Base-by-base conservation (phyloP, 2,329 filamentous ascomycete species). In the Fusarium sp. region DNA sequence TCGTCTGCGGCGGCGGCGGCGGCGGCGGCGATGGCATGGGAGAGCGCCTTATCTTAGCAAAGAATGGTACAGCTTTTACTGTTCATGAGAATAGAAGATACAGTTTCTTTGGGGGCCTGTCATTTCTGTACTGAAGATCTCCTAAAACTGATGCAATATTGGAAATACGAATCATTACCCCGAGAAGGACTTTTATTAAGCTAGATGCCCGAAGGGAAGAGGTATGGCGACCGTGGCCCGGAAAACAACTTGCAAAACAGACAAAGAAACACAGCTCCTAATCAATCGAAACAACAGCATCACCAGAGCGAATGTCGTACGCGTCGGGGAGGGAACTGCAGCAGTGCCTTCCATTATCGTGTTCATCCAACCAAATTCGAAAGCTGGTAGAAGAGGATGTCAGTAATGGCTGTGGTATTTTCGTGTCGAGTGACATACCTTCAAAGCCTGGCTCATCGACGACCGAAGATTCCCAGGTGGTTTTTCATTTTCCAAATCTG, bases 21-120 rank as follows among this genome's bases (percentile, higher is more conserved):
- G 10, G 36, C 24, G 24, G n/a, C n/a, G n/a, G n/a, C n/a, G n/a
- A n/a, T n/a, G n/a, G 17, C 11, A 18, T 52, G n/a, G n/a, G 18
- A 36, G 31, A 52, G 31, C 17, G n/a, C 31, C 31, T 51, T 35
- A 12, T 24, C 7, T 35, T 13, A 15, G 17, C 12, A 20, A 24
- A 20, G n/a, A 6, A 24, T 0, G 31, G 6, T 10, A 24, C 13
- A 35, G 48, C 17, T 10, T 24, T 35, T 24, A n/a, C 11, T 10
- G 22, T 24, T 24, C n/a, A 51, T 18, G 12, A 6, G 12, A 4
- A 51, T 20, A 20, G 4, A 24, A 11, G 6, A 24, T 9, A 5
- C 14, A 20, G 31, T 24, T 31, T 7, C 5, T 31, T 17, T n/a
- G 10, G 3, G 2, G 14, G 10, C 31, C 10, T 8, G 31, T 12